phyloP scores from a whole-genome alignment of 441 rosid genomes.

The Sinapis alba region DNA sequence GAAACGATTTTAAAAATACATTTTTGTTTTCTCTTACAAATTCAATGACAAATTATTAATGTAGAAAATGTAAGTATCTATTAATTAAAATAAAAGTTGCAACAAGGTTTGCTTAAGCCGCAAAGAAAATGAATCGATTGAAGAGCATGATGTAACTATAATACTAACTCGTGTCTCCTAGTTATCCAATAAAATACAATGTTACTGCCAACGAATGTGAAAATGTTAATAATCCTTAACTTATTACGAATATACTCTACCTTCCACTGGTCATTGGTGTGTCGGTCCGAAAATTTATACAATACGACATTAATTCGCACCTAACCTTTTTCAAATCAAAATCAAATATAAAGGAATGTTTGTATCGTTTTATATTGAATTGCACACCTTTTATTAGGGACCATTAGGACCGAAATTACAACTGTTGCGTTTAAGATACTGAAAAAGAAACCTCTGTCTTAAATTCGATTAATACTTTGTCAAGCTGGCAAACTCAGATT shows the following conservation, averaged over 20 bases:
- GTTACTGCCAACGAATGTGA: neutral
- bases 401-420: slow-evolving; percentile 18
- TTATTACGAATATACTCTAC: neutral
- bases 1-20: neutral
- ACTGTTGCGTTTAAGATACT: slow-evolving; percentile 1
- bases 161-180: neutral
- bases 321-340: neutral
- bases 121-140: no score
- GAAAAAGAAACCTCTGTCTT: neutral
- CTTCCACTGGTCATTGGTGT: neutral
- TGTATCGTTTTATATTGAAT: neutral
- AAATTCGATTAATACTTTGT: neutral
- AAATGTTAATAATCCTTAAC: neutral
- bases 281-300: neutral
- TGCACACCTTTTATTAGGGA: neutral
- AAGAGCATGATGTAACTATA: no score
- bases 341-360: neutral
- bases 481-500: slow-evolving; percentile 13
- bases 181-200: neutral
- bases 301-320: neutral
- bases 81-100: no score
- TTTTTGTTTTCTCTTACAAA: neutral
- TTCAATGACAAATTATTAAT: neutral
- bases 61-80: no score
- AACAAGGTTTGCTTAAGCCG: no score